Evolutionary conservation across 2,329 filamentous ascomycete species (phyloP).

Genomic region (Phyllachora maydis): DNA sequence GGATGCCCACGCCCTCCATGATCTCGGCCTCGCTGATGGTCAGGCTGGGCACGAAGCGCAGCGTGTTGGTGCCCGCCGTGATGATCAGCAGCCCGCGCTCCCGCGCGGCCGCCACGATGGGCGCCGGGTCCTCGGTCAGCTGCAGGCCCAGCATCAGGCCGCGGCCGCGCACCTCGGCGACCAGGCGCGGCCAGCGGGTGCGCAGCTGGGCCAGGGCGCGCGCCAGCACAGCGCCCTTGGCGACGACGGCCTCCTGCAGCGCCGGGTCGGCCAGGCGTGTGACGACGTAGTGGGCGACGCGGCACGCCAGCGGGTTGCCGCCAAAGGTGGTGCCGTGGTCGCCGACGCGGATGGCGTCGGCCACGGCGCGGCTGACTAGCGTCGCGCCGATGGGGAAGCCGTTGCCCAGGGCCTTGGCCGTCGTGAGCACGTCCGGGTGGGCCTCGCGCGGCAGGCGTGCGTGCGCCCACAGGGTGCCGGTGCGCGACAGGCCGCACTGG

Average conservation of each 20-base stretch:
- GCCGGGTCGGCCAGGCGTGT: slow-evolving; percentile 48
- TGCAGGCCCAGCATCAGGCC: slow-evolving; percentile 81
- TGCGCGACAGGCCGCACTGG: slow-evolving; percentile 78
- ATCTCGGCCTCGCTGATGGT: slow-evolving; percentile 69
- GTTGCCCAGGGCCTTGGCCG: slow-evolving; percentile 90
- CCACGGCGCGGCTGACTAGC: slow-evolving; percentile 37
- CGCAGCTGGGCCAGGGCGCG: slow-evolving; percentile 24
- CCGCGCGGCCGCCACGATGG: slow-evolving; percentile 65
- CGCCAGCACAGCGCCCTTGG: slow-evolving; percentile 36
- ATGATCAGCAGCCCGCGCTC: slow-evolving; percentile 80
- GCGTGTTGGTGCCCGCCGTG: slow-evolving; percentile 77
- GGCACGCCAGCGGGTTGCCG: slow-evolving; percentile 71
- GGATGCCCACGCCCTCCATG: slow-evolving; percentile 50
- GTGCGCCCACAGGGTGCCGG: slow-evolving; percentile 83
- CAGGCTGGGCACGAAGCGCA: slow-evolving; percentile 80
- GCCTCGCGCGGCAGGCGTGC: slow-evolving; percentile 50
- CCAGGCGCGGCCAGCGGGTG: slow-evolving; percentile 38
- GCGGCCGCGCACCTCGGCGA: slow-evolving; percentile 61
- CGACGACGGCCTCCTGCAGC: slow-evolving; percentile 47
- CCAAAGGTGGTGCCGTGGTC: slow-evolving; percentile 93
- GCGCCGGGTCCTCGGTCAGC: slow-evolving; percentile 48
- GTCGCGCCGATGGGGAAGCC: slow-evolving; percentile 88
- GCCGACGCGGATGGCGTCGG: slow-evolving; percentile 39
- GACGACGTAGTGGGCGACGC: slow-evolving; percentile 74
- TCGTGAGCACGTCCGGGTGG: slow-evolving; percentile 85